Evolutionary conservation across 805 yeast species (phyloP).

Genomic region (Candida sanyiensis): DNA sequence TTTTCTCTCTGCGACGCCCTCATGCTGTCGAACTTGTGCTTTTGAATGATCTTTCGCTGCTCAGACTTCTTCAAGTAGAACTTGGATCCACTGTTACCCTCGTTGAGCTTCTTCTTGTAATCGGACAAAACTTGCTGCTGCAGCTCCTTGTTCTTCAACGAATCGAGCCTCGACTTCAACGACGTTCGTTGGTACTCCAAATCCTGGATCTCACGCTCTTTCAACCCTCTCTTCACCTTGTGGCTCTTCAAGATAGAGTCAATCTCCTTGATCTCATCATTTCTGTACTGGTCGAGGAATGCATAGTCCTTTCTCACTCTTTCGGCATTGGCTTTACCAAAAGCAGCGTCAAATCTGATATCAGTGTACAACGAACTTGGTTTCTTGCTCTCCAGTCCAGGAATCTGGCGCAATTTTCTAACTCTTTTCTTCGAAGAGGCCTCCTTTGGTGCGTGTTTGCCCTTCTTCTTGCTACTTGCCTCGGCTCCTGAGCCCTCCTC

Average conservation of each 20-base stretch:
- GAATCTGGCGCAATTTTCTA: slow-evolving; percentile 64
- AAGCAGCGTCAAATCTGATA: slow-evolving; percentile 85
- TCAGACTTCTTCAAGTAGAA: slow-evolving; percentile 65
- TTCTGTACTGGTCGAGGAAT: slow-evolving; percentile 82
- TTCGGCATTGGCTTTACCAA: slow-evolving; percentile 72
- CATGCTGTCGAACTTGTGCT: slow-evolving; percentile 74
- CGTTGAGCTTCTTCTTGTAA: slow-evolving; percentile 40
- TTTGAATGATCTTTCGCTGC: slow-evolving; percentile 65
- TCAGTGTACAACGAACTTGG: slow-evolving; percentile 54
- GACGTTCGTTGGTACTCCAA: slow-evolving; percentile 56
- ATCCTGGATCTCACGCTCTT: slow-evolving; percentile 43
- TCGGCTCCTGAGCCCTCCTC: slow-evolving; percentile 24
- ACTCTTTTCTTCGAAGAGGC: slow-evolving; percentile 69
- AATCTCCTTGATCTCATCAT: slow-evolving; percentile 62
- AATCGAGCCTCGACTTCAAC: slow-evolving; percentile 59
- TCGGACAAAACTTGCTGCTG: slow-evolving; percentile 62
- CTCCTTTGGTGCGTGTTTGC: slow-evolving; percentile 88
- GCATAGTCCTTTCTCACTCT: slow-evolving; percentile 71
- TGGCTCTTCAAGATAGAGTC: slow-evolving; percentile 48
- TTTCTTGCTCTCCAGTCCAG: slow-evolving; percentile 46
- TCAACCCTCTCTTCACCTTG: slow-evolving; percentile 36
- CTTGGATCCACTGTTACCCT: slow-evolving; percentile 39
- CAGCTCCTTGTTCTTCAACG: slow-evolving; percentile 67
- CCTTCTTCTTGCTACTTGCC: slow-evolving; percentile 27
- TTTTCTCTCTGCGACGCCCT: slow-evolving; percentile 67